phyloP scores from a whole-genome alignment of 1,139 yeast genomes.

The Scheffersomyces stambukii region DNA sequence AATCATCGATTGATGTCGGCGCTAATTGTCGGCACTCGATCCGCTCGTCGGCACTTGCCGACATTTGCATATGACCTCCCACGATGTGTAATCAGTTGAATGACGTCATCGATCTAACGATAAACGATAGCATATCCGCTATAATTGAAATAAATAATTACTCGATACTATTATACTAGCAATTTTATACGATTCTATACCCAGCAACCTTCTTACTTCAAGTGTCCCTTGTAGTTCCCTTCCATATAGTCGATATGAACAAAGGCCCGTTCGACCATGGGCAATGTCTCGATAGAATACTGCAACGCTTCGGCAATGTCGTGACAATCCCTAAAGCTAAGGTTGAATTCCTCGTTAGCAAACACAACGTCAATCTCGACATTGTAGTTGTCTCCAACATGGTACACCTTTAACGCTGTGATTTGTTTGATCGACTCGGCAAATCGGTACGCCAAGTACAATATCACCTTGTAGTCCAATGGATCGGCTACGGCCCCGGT shows the following conservation, averaged over 20 bases:
- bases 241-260: slow-evolving; percentile 74
- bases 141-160: slow-evolving; percentile 1
- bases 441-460: slow-evolving; percentile 65
- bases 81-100: no score
- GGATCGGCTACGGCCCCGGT: slow-evolving; percentile 71
- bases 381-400: slow-evolving; percentile 71
- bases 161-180: not conserved
- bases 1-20: no score
- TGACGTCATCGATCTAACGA: no score
- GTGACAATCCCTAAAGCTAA: slow-evolving; percentile 64
- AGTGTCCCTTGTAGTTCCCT: slow-evolving; percentile 49
- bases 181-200: slow-evolving; percentile 1
- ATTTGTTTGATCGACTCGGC: slow-evolving; percentile 64
- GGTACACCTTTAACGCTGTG: slow-evolving; percentile 68
- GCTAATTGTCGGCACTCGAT: no score
- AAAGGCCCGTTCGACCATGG: slow-evolving; percentile 75
- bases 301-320: slow-evolving; percentile 81
- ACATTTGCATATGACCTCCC: no score
- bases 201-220: slow-evolving; percentile 16
- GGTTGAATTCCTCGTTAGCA: slow-evolving; percentile 38
- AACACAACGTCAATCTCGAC: slow-evolving; percentile 75
- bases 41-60: no score
- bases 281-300: slow-evolving; percentile 73
- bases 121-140: no score
- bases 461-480: slow-evolving; percentile 59